Conservation (phyloP, 495 filamentous ascomycete genomes). For the Annulohypoxylon moriforme region DNA sequence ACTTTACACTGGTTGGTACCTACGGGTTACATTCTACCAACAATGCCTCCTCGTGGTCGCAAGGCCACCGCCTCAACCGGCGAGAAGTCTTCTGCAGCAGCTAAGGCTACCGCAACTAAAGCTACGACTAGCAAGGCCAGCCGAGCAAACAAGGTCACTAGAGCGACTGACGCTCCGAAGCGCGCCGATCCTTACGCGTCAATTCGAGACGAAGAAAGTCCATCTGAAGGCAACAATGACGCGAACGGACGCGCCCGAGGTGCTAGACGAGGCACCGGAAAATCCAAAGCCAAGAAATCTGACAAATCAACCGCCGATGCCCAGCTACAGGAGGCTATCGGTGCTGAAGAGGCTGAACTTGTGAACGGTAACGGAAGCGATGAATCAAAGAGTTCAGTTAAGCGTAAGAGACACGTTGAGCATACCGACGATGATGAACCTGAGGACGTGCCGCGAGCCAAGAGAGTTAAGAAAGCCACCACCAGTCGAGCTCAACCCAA, state of each 20-base stretch:
- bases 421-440: neutral
- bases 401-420: conserved; percentile 42
- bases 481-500: neutral
- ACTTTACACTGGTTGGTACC: neutral
- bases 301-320: neutral
- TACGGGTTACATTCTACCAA: conserved; percentile 13
- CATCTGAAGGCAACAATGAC: neutral
- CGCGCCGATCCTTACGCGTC: neutral
- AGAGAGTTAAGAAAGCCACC: conserved; percentile 26
- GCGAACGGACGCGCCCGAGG: neutral
- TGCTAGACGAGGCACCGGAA: neutral
- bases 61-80: conserved; percentile 4
- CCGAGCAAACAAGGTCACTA: neutral
- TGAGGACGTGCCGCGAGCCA: conserved; percentile 23
- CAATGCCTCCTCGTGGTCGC: conserved; percentile 31
- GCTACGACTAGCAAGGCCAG: neutral
- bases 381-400: neutral
- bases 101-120: conserved; percentile 17
- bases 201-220: neutral
- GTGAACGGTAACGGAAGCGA: neutral
- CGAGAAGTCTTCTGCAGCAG: conserved; percentile 10
- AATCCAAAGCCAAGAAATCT: neutral
- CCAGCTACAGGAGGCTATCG: neutral
- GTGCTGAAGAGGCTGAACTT: neutral
- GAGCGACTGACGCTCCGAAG: conserved; percentile 11